These are phyloP conservation scores for Cladophialophora carrionii DNA, from an alignment of 2,329 filamentous ascomycete genomes.

Conservation along the genomic window DNA sequence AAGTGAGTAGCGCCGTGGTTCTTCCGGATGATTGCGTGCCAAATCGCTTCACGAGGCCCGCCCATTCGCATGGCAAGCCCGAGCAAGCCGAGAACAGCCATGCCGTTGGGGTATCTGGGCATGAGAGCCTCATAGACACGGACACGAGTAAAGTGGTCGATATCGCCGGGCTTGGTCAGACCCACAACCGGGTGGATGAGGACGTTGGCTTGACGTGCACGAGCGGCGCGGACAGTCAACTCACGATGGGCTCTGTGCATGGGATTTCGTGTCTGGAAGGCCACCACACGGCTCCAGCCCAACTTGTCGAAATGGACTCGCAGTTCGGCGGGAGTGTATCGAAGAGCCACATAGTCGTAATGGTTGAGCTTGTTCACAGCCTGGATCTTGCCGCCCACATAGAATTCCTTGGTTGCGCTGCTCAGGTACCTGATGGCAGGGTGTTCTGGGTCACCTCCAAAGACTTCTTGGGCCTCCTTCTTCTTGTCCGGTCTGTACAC, in stretches of 20 bases:
- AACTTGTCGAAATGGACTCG: conserved; percentile 99
- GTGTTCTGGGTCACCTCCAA: conserved; percentile 88
- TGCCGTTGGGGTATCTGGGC: conserved; percentile 96
- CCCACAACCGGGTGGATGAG: conserved; percentile 98
- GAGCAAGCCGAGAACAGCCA: conserved; percentile 94
- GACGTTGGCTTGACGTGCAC: conserved; percentile 94
- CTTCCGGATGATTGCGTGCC: conserved; percentile 99
- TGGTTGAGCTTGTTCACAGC: conserved; percentile 94
- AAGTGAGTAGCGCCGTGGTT: conserved; percentile 99
- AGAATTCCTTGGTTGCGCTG: conserved; percentile 79
- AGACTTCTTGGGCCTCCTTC: conserved; percentile 90
- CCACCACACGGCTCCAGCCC: conserved; percentile 95
- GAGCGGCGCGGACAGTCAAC: conserved; percentile 93
- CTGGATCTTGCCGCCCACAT: conserved; percentile 94
- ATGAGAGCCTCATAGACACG: conserved; percentile 97
- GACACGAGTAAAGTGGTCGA: conserved; percentile 99
- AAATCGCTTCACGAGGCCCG: conserved; percentile 95
- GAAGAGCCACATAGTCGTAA: conserved; percentile 96
- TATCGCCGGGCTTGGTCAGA: conserved; percentile 97
- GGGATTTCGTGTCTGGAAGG: conserved; percentile 98
- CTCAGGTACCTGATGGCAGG: conserved; percentile 90
- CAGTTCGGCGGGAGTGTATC: conserved; percentile 94
- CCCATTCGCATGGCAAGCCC: conserved; percentile 99
- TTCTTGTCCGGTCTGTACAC: conserved; percentile 94
- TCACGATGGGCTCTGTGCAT: conserved; percentile 99